phyloP scores from a whole-genome alignment of 139 green algal genomes.

The Picochlorum sp. region DNA sequence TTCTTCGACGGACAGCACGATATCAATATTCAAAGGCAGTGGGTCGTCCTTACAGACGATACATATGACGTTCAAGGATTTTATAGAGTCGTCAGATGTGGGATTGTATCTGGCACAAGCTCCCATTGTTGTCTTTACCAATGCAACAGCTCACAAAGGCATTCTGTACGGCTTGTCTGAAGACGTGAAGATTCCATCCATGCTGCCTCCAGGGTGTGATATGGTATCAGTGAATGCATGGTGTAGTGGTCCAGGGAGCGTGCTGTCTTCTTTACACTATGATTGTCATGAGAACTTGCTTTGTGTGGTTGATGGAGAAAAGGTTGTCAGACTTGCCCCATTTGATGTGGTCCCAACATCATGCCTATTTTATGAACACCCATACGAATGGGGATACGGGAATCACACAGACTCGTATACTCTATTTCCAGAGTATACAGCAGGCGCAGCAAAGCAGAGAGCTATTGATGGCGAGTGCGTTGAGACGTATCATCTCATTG shows the following conservation, averaged over 20 bases:
- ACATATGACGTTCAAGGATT: neutral
- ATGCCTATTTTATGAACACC: slow-evolving; percentile 39
- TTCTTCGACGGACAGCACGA: too few relatives aligned
- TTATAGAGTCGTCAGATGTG: neutral
- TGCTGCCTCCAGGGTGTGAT: neutral
- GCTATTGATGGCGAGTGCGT: too few relatives aligned
- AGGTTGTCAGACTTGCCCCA: slow-evolving; percentile 48
- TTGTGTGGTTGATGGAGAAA: slow-evolving; percentile 50
- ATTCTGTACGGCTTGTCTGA: slow-evolving; percentile 7
- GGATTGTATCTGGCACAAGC: slow-evolving; percentile 26
- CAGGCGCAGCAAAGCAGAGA: too few relatives aligned
- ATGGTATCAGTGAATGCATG: slow-evolving; percentile 6
- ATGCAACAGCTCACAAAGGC: slow-evolving; percentile 10
- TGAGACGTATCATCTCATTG: too few relatives aligned
- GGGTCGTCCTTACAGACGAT: neutral
- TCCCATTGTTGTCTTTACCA: slow-evolving; percentile 16
- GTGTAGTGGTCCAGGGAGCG: neutral
- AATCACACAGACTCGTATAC: slow-evolving; percentile 73
- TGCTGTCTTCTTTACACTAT: slow-evolving; percentile 49
- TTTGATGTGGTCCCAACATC: slow-evolving; percentile 29
- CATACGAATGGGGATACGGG: slow-evolving; percentile 33
- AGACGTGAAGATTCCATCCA: slow-evolving; percentile 9
- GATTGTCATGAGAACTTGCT: slow-evolving; percentile 79
- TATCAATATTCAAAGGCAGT: too few relatives aligned
- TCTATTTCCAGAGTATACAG: slow-evolving; percentile 25